Base-by-base conservation (phyloP, 768 basidiomycete species). In the Nevesoporus exiguus region DNA sequence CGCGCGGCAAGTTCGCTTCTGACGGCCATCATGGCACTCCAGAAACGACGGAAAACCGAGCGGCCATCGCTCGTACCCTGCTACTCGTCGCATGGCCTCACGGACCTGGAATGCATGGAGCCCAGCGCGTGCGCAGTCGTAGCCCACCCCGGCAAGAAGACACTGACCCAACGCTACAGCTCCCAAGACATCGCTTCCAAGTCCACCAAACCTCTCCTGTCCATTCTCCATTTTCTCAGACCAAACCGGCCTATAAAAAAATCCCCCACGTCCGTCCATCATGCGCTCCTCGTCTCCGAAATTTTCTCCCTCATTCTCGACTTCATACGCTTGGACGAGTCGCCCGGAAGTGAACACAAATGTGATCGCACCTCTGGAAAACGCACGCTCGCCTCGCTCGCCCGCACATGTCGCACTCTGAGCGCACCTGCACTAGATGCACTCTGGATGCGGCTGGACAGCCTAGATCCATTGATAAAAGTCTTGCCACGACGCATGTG, bases 361-460 rank as follows among this genome's bases (percentile, higher is more conserved):
- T 43, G 55, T 37, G 58, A 57, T 39, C 60, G 54, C 22, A 50
- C 49, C 0, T 31, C 15, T 11, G 66, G 66, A 3, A 68, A 61
- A 34, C 57, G 56, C 13, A 58, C 67, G 1, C 67, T 69, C 8
- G 66, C 59, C 40, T 56, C 55, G 0, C 67, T 69, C 15, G 67
- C 69, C 7, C 54, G 60, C 39, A 71, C 68, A 0, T 69, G 69
- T 40, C 58, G 49, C 11, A 51, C 63, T 0, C 54, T 69, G 41
- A 62, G 58, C 25, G 49, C 25, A n/a, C 54, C 61, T 2, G 60
- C 68, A 1, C 25, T 69, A n/a, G 68, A 69, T 57, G 51, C 37
- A 1, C 60, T 71, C 7, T 69, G 68, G 68, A 61, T 61, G 66
- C 56, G 59, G 42, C 55, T 67, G 1, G 66, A 67, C n/a, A 59